Evolutionary conservation across 805 yeast genomes (phyloP).

Genomic region (Komagataella phaffii): DNA sequence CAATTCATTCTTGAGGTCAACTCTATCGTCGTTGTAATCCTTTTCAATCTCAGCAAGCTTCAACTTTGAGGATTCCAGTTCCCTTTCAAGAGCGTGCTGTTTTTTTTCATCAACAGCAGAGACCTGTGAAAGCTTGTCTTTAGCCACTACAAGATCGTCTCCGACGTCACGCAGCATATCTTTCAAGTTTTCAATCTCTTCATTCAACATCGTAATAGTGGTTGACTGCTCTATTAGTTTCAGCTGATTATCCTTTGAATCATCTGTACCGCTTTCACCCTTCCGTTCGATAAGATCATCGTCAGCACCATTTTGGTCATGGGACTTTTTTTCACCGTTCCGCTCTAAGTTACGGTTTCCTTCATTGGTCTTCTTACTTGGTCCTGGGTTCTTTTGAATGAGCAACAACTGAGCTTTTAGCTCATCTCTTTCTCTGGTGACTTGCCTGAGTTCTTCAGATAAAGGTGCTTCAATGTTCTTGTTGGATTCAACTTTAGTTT

Average conservation of each 20-base stretch:
- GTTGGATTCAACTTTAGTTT: constrained; percentile 3
- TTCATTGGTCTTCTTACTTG: background rate
- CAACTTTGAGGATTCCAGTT: constrained; percentile 5
- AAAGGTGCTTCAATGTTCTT: background rate
- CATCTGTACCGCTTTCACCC: background rate
- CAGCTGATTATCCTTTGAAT: background rate
- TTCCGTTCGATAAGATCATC: background rate
- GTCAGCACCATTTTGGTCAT: background rate
- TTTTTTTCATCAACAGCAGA: background rate
- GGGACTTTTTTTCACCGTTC: background rate
- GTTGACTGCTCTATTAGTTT: background rate
- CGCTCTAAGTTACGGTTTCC: background rate
- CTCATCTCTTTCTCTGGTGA: background rate
- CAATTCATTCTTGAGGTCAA: constrained; percentile 12
- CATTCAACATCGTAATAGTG: constrained; percentile 10
- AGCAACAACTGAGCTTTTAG: background rate
- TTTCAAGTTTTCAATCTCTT: constrained; percentile 55
- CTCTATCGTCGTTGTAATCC: constrained; percentile 3
- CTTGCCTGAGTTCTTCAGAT: background rate
- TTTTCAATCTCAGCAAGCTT: constrained; percentile 8
- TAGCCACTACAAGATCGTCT: constrained; percentile 61
- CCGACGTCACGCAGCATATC: constrained; percentile 75
- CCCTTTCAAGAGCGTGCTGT: constrained; percentile 1
- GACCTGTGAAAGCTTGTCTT: constrained; percentile 23
- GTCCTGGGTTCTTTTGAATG: background rate